Evolutionary conservation across 768 basidiomycete species (phyloP).

Genomic region (Butyriboletus loyo): DNA sequence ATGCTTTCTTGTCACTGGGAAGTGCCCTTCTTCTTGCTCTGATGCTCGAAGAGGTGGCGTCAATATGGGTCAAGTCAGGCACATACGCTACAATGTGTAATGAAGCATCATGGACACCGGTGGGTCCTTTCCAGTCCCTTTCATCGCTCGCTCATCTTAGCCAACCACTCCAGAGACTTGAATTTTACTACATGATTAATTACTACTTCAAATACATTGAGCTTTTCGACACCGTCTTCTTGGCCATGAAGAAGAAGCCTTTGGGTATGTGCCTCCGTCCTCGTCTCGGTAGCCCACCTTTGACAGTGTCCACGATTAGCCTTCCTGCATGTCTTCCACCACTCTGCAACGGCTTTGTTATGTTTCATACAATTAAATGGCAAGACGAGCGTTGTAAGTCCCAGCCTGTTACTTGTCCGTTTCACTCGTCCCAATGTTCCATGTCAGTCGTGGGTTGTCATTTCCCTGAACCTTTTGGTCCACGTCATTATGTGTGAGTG

Average conservation of each 20-base stretch:
- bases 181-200: slow-evolving; percentile 98
- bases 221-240: slow-evolving; percentile 94
- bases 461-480: slow-evolving; percentile 83
- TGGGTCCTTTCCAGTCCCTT: slow-evolving; percentile 39
- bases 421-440: not conserved
- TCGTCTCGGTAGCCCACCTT: not conserved
- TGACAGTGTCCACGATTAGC: slow-evolving; percentile 43
- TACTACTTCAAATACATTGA: slow-evolving; percentile 99
- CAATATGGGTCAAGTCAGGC: slow-evolving; percentile 70
- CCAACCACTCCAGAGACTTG: slow-evolving; percentile 58
- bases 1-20: slow-evolving; percentile 80
- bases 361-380: slow-evolving; percentile 96
- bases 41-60: slow-evolving; percentile 89
- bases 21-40: slow-evolving; percentile 82
- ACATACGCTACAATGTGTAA: slow-evolving; percentile 77
- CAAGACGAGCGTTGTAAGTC: slow-evolving; percentile 84
- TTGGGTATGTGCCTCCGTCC: slow-evolving; percentile 56
- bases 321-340: slow-evolving; percentile 98
- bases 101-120: slow-evolving; percentile 79
- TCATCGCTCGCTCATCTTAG: slow-evolving; percentile 1
- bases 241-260: slow-evolving; percentile 97
- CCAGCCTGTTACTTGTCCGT: not conserved
- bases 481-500: slow-evolving; percentile 97
- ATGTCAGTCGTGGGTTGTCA: slow-evolving; percentile 92
- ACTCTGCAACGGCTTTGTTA: slow-evolving; percentile 93